Percentiles rank a stretch among this genome's conserved stretches.
Conservation (phyloP, 768 basidiomycete species). For the Rhizopogon rudus region DNA sequence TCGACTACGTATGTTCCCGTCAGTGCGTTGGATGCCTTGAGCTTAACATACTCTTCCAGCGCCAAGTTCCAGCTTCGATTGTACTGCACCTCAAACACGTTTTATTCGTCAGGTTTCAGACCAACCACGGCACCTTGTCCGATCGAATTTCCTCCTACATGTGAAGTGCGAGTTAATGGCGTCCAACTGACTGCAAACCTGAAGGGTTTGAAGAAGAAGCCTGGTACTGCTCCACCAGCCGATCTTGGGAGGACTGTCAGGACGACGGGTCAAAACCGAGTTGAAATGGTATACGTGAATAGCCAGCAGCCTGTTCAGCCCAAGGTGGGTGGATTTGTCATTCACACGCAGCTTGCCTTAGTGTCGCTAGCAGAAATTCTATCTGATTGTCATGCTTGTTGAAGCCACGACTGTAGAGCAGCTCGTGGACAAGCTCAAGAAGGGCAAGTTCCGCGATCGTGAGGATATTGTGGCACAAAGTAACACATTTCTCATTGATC, state of each 20-base stretch:
- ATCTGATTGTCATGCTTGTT: conserved; percentile 78
- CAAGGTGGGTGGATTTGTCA: conserved; percentile 46
- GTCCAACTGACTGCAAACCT: conserved; percentile 66
- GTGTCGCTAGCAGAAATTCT: conserved; percentile 64
- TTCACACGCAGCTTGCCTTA: background rate
- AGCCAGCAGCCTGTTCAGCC: conserved; percentile 71
- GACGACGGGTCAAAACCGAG: conserved; percentile 48
- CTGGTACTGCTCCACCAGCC: conserved; percentile 90
- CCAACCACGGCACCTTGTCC: conserved; percentile 53
- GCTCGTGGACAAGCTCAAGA: conserved; percentile 65
- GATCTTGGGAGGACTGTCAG: conserved; percentile 46
- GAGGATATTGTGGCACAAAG: conserved; percentile 65
- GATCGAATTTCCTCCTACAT: conserved; percentile 88
- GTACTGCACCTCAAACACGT: conserved; percentile 84
- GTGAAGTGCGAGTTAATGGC: conserved; percentile 85
- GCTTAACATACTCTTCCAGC: conserved; percentile 28
- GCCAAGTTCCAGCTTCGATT: conserved; percentile 76
- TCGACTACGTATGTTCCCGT: conserved; percentile 43
- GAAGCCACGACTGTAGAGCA: conserved; percentile 67
- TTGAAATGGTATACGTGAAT: conserved; percentile 90
- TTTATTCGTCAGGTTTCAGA: conserved; percentile 56
- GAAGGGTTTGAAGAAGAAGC: conserved; percentile 93
- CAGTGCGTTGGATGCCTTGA: background rate
- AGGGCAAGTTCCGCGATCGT: conserved; percentile 58
- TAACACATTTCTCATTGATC: conserved; percentile 31